phyloP scores from a whole-genome alignment of 257 asterid genomes.

The Solanum chaucha region DNA sequence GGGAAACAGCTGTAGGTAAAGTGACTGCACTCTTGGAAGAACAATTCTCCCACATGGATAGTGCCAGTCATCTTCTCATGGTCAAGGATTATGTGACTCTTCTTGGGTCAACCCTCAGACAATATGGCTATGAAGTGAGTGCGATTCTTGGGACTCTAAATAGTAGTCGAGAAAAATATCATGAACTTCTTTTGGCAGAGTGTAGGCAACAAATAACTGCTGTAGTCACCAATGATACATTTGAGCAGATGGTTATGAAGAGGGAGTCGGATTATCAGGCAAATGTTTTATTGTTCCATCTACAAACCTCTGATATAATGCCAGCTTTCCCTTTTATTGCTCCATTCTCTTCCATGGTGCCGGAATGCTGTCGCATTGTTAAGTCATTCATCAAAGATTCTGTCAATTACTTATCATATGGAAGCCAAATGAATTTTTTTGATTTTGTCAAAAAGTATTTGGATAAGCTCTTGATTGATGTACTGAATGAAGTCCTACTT shows the following conservation, averaged over 20 bases:
- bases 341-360: slow-evolving; percentile 83
- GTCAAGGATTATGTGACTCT: slow-evolving; percentile 94
- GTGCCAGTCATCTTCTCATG: slow-evolving; percentile 72
- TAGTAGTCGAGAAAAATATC: slow-evolving; percentile 73
- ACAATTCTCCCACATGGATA: slow-evolving; percentile 74
- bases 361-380: slow-evolving; percentile 76
- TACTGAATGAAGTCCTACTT: slow-evolving; percentile 62
- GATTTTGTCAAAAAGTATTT: slow-evolving; percentile 68
- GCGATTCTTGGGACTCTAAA: slow-evolving; percentile 59
- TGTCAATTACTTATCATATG: slow-evolving; percentile 69
- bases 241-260: slow-evolving; percentile 83
- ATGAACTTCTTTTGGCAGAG: slow-evolving; percentile 72
- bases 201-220: slow-evolving; percentile 58
- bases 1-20: slow-evolving; percentile 79
- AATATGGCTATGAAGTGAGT: slow-evolving; percentile 77
- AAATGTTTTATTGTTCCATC: slow-evolving; percentile 75
- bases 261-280: slow-evolving; percentile 89
- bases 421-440: slow-evolving; percentile 68
- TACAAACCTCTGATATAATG: slow-evolving; percentile 85
- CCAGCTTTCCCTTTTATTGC: slow-evolving; percentile 94
- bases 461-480: slow-evolving; percentile 79
- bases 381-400: slow-evolving; percentile 80
- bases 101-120: slow-evolving; percentile 80
- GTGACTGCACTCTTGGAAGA: slow-evolving; percentile 58
- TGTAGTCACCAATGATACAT: slow-evolving; percentile 39